Base-by-base conservation (phyloP, 2,329 filamentous ascomycete species). In the Fusarium algeriense region DNA sequence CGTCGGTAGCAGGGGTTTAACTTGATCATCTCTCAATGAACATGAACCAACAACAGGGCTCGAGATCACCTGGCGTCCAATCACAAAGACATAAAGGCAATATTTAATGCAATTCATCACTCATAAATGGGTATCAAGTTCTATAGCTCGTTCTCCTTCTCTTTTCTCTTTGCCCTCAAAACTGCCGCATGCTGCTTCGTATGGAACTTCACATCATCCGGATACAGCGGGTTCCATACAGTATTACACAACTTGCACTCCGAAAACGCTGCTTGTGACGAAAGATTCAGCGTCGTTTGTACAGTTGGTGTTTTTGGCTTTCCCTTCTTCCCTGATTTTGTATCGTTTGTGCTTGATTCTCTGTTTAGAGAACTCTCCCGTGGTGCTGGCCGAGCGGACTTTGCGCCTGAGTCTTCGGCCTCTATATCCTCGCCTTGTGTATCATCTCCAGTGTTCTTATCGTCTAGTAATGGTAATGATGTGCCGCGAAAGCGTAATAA, bases 211-310 rank as follows among this genome's bases (percentile, higher is more conserved):
- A 84, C 83, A 59, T 85, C 83, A 32, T 81, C 81, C 6, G 83
- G 82, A 58, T 81, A 82, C 8, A 83, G 69, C 0, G 83, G 83
- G 54, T 85, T 85, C 78, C 82, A 85, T 11, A 85, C 80, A 2
- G 79, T 84, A 55, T 83, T 77, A 67, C 83, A 85, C 5, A 80
- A 62, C 53, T 78, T 82, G 67, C 83, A 85, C 58, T 85, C 83
- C 4, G 81, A 80, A 64, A 85, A 84, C 2, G 82, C 75, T 6
- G 82, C 80, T 30, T 81, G 78, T 2, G 79, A 77, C 0, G 83
- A 84, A 5, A 85, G 75, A 37, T 85, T 84, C n/a, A 85, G 77
- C 3, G 83, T 85, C 3, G 81, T 85, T 54, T 85, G 83, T 2
- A 84, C 75, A 2, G 73, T 68, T 3, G 78, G 48, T 11, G 67